A percentile compares a stretch with the other conserved stretches of the same genome.
Conservation (phyloP, 148 eudicot genomes). For the Chenopodium formosanum region DNA sequence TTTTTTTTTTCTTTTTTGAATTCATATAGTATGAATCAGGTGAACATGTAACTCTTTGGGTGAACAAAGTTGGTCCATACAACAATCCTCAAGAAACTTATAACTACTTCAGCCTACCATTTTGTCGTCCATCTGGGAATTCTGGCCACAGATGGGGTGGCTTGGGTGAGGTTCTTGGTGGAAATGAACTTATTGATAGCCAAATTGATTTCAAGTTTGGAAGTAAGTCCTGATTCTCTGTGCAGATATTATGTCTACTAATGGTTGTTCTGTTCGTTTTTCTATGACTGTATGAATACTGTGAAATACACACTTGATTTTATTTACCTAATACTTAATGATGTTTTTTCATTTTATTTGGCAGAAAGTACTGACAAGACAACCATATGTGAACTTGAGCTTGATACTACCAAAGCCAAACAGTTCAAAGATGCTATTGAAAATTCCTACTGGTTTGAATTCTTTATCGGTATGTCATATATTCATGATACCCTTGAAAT, state of each 20-base stretch:
- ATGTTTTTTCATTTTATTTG: constrained; percentile 22
- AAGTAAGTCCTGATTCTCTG: constrained; percentile 45
- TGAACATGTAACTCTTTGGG: constrained; percentile 90
- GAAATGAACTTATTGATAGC: constrained; percentile 97
- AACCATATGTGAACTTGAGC: constrained; percentile 68
- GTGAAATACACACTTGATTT: background rate
- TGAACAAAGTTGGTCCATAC: constrained; percentile 94
- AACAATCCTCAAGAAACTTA: constrained; percentile 98
- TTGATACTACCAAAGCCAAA: constrained; percentile 69
- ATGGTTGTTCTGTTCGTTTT: background rate
- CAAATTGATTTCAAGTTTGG: constrained; percentile 70
- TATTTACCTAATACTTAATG: background rate
- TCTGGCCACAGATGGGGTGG: constrained; percentile 96
- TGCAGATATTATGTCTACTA: background rate
- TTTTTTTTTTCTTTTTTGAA: constrained; percentile 8
- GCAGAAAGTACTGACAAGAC: constrained; percentile 73
- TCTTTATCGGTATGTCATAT: constrained; percentile 71
- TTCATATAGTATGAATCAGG: constrained; percentile 60
- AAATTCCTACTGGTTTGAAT: constrained; percentile 91
- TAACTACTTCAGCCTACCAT: constrained; percentile 89
- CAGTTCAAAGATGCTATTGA: constrained; percentile 90
- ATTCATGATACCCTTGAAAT: background rate
- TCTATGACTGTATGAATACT: background rate
- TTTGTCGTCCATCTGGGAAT: constrained; percentile 67
- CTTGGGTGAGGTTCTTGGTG: constrained; percentile 95